Evolutionary conservation across 1,139 yeast species (phyloP), one percentile per base, ranked within the genome.

Genomic region (Suhomyces ambrosiae): DNA sequence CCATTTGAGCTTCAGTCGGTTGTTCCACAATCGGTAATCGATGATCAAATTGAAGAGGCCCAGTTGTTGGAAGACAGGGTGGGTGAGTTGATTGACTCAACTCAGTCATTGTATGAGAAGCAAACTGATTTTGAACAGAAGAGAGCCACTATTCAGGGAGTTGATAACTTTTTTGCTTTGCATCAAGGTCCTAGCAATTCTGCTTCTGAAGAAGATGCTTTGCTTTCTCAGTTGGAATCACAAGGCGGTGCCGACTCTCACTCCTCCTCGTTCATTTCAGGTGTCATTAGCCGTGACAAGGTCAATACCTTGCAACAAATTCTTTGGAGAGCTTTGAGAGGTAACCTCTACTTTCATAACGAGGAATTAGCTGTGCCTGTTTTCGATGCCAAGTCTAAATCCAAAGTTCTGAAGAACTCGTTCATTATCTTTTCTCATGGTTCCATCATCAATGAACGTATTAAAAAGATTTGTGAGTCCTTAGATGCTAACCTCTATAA

Each of bases 261-360:
- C 7, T 39, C 52, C 10, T 52, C 64, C 48, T 62, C 64, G 21
- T 87, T 86, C 50, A 82, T 90, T 27, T 74, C 94, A 17, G 98
- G 98, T 50, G 87, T 88, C 7, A 84, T 94, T 35, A 78, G 80
- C 44, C 77, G 94, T 42, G 77, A 76, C 17, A 86, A 86, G 56
- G 80, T 84, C 36, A 69, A 72, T 32, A 74, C 86, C 3, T 68
- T 92, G 49, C 95, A 89, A 58, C 86, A 88, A 52, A 88, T 94
- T 38, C 71, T 94, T 47, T 92, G 97, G 97, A 79, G 98, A 64
- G 82, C 82, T 2, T 73, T 92, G 50, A 81, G 97, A 61, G 97
- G 98, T 58, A 90, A 90, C 60, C 68, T 92, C 54, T 86, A 75
- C 59, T 81, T 88, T 62, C 80, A 79, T 49, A 79, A 82, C 48